Percentiles rank a stretch among this genome's conserved stretches.
Evolutionary conservation across 164 flowering plant species (phyloP).

Genomic region (Nelumbo lutea): DNA sequence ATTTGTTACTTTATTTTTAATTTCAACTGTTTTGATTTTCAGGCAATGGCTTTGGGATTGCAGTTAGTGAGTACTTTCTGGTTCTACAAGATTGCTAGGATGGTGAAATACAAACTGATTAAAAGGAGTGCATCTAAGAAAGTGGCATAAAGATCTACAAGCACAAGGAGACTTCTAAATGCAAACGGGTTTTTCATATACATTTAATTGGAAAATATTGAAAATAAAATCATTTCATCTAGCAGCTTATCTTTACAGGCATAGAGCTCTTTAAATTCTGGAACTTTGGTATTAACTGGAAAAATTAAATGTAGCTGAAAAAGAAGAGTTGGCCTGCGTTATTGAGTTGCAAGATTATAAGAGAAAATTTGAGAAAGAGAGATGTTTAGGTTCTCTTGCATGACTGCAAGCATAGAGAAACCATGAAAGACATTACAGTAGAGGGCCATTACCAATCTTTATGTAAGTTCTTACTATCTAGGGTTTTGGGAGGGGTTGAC

Average conservation of each 20-base stretch:
- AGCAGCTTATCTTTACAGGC: neutral
- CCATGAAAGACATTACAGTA: too few relatives aligned
- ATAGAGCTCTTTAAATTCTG: neutral
- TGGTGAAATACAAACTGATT: slow-evolving; percentile 61
- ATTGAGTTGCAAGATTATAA: neutral
- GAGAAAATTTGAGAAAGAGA: neutral
- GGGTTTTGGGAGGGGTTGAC: too few relatives aligned
- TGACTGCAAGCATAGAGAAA: too few relatives aligned
- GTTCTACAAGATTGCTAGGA: slow-evolving; percentile 85
- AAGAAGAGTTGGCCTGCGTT: too few relatives aligned
- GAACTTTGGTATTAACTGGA: neutral
- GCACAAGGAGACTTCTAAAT: neutral
- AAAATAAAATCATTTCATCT: neutral
- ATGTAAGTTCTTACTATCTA: too few relatives aligned
- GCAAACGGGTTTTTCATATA: neutral
- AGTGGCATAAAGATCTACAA: slow-evolving; percentile 6
- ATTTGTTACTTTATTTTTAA: too few relatives aligned
- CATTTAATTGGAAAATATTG: too few relatives aligned
- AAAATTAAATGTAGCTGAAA: neutral
- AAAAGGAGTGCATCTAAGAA: slow-evolving; percentile 31
- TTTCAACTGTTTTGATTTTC: slow-evolving; percentile 10
- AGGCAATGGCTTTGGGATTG: slow-evolving; percentile 82
- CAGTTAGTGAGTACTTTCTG: slow-evolving; percentile 85
- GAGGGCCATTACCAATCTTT: too few relatives aligned
- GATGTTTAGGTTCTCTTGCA: neutral